Evolutionary conservation across 257 asterid species (phyloP).

Genomic region (Nemophila menziesii): DNA sequence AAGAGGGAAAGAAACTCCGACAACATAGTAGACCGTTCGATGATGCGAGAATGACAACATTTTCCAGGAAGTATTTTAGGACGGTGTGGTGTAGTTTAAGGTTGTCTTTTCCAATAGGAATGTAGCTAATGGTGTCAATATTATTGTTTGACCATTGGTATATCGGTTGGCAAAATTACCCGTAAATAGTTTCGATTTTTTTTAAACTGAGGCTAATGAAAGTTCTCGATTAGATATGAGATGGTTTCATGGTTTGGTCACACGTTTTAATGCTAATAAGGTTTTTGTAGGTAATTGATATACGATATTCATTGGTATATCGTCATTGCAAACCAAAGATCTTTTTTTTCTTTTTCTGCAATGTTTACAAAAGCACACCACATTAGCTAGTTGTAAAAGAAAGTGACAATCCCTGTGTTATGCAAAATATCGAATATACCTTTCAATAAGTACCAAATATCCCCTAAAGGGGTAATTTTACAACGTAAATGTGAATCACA

Average conservation of each 20-base stretch:
- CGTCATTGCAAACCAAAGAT: constrained; percentile 23
- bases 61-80: constrained; percentile 48
- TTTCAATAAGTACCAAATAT: too few species aligned
- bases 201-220: constrained; percentile 29
- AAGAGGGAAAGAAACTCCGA: constrained; percentile 27
- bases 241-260: constrained; percentile 47
- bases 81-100: constrained; percentile 11
- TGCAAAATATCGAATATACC: too few species aligned
- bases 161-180: constrained; percentile 52
- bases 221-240: constrained; percentile 29
- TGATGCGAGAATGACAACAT: constrained; percentile 30
- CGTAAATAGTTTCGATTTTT: constrained; percentile 25
- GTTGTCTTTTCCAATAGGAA: constrained; percentile 19
- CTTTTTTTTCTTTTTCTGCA: too few species aligned
- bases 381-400: too few species aligned
- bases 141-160: constrained; percentile 27
- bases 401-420: too few species aligned
- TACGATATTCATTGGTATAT: constrained; percentile 26
- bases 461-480: too few species aligned
- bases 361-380: too few species aligned
- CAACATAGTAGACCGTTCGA: constrained; percentile 44
- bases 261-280: constrained; percentile 30
- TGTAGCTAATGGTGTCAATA: constrained; percentile 26
- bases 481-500: too few species aligned
- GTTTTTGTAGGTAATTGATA: constrained; percentile 29